Evolutionary conservation across 768 basidiomycete genomes (phyloP).

Genomic region (Auricularia auricula-judae): DNA sequence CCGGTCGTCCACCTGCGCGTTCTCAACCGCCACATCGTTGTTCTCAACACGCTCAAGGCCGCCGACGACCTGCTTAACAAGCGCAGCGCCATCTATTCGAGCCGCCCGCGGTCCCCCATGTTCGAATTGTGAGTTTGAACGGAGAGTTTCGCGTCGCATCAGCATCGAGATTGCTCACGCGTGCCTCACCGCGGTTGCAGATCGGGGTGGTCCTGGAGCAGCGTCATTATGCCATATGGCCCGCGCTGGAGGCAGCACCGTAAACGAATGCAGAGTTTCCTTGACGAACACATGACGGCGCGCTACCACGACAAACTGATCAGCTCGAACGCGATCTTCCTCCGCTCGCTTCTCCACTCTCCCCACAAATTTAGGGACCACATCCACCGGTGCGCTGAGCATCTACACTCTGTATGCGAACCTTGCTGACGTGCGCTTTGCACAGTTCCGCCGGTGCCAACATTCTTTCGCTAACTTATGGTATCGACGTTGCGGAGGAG

Average conservation of each 20-base stretch:
- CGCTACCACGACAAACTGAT: not conserved
- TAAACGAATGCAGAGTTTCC: not conserved
- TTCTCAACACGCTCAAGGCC: slow-evolving; percentile 20
- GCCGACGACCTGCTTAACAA: slow-evolving; percentile 29
- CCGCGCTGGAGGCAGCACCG: not conserved
- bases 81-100: slow-evolving; percentile 17
- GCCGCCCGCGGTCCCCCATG: slow-evolving; percentile 13
- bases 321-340: not conserved
- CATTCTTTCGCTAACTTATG: not conserved
- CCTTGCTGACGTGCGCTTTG: not conserved
- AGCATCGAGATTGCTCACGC: not conserved
- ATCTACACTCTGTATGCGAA: not conserved
- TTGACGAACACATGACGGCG: not conserved
- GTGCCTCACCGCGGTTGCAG: not conserved
- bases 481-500: not conserved
- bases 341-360: not conserved
- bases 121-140: not conserved
- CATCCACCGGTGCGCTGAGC: not conserved
- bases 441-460: not conserved
- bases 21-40: slow-evolving; percentile 10
- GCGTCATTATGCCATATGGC: not conserved
- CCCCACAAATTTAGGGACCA: not conserved
- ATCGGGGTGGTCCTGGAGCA: not conserved
- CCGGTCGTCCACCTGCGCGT: not conserved
- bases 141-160: not conserved